Conservation (phyloP, 805 yeast genomes). For the Pichia kluyveri region DNA sequence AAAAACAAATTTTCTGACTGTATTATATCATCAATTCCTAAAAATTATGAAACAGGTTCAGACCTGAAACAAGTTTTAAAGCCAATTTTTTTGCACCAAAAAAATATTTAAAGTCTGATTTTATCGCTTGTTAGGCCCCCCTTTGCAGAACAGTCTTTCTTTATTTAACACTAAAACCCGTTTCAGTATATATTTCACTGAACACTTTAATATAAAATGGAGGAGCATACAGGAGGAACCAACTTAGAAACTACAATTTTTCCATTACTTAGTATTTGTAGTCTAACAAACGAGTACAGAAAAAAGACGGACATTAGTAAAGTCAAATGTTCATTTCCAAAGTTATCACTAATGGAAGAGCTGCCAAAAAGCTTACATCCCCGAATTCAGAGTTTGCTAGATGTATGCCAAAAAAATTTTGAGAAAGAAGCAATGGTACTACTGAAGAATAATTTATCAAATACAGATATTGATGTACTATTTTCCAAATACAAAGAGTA, state of each 20-base stretch:
- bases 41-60: too few relatives aligned
- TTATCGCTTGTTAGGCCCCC: too few relatives aligned
- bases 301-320: neutral
- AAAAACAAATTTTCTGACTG: too few relatives aligned
- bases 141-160: too few relatives aligned
- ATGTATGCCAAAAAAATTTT: slow-evolving; percentile 5
- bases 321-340: too few relatives aligned
- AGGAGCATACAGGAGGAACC: neutral
- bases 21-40: too few relatives aligned
- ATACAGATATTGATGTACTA: slow-evolving; percentile 1
- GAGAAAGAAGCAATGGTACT: slow-evolving; percentile 4
- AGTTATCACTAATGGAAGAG: neutral
- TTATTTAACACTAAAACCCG: too few relatives aligned
- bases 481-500: slow-evolving; percentile 5
- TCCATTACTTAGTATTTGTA: neutral
- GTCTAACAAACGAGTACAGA: slow-evolving; percentile 1
- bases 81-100: too few relatives aligned
- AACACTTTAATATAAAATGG: neutral
- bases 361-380: neutral
- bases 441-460: slow-evolving; percentile 1
- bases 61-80: too few relatives aligned
- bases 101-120: too few relatives aligned
- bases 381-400: neutral
- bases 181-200: too few relatives aligned
- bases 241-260: neutral